Base-by-base conservation (phyloP, 2,329 filamentous ascomycete species). In the Microthyrium microscopicum region DNA sequence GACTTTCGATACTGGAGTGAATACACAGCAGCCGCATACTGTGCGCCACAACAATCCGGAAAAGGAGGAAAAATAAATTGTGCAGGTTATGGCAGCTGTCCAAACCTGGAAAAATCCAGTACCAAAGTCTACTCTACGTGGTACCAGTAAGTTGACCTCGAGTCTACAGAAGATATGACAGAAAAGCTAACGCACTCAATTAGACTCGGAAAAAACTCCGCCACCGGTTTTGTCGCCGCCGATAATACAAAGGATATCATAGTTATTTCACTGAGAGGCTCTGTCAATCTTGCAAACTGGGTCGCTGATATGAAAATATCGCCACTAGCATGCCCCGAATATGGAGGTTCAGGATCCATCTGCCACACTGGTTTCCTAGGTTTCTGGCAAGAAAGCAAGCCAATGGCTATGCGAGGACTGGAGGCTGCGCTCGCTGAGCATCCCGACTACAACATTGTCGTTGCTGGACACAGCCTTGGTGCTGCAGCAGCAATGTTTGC, bases 381-480 rank as follows among this genome's bases (percentile, higher is more conserved):
- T 11, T 33, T 33, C 31, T 33, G 31, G 31, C 15, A 33, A 4
- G n/a, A 25, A 33, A 5, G 4, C 8, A 33, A 20, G 13, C 20
- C 17, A 7, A 17, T 12, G 16, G 31, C 31, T 4, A 4, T 26
- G 20, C 4, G 26, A 24, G 31, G 31, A 9, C 8, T 33, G 9
- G 21, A 15, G 31, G 12, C 7, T 8, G 31, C 16, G 16, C 12
- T 33, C 9, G 8, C 8, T 4, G 31, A 26, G 16, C 53, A 70
- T 53, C 69, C 72, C 1, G 40, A 39, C 31, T 76, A 65, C 56
- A 50, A 50, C 27, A 47, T 78, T 47, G 48, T 75, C 15, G 51
- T 64, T 13, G 72, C 72, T 0, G 77, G 77, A 22, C 76, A 81
- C 57, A 77, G 70, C 5, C 67, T 82, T 3, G 77, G 77, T 31